Conservation (phyloP, 2,329 filamentous ascomycete genomes). For the Fusarium sp. region DNA sequence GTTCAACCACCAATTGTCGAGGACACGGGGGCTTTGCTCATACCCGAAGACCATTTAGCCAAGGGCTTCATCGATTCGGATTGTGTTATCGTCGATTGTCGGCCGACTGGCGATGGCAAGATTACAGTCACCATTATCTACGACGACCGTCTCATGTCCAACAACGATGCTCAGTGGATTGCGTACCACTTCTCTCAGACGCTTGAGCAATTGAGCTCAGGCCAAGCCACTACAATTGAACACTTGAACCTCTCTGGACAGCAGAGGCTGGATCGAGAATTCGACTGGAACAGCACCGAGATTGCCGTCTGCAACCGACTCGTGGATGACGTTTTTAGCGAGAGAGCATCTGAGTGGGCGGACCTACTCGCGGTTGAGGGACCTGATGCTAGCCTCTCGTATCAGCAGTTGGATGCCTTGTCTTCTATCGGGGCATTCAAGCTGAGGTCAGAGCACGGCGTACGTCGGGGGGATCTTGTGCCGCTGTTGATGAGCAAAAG, state of each 20-base stretch:
- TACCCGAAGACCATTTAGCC: background rate
- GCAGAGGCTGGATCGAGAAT: background rate
- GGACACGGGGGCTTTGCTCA: background rate
- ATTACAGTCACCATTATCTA: background rate
- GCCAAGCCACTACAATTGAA: background rate
- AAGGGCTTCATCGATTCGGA: background rate
- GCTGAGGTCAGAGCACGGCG: background rate
- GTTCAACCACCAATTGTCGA: background rate
- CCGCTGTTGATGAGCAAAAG: background rate
- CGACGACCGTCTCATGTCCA: background rate
- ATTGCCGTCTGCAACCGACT: background rate
- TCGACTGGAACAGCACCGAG: background rate
- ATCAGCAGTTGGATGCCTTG: background rate
- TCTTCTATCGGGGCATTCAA: background rate
- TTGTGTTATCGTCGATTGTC: background rate
- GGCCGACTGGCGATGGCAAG: background rate
- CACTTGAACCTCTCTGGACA: background rate
- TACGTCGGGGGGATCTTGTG: background rate
- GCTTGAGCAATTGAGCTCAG: background rate
- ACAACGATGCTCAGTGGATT: background rate
- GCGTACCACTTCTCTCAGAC: background rate
- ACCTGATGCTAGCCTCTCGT: background rate
- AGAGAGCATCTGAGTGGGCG: background rate
- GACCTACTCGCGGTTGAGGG: background rate
- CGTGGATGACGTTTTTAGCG: background rate